phyloP scores from a whole-genome alignment of 805 yeast species.

The Osmozyma mogii region DNA sequence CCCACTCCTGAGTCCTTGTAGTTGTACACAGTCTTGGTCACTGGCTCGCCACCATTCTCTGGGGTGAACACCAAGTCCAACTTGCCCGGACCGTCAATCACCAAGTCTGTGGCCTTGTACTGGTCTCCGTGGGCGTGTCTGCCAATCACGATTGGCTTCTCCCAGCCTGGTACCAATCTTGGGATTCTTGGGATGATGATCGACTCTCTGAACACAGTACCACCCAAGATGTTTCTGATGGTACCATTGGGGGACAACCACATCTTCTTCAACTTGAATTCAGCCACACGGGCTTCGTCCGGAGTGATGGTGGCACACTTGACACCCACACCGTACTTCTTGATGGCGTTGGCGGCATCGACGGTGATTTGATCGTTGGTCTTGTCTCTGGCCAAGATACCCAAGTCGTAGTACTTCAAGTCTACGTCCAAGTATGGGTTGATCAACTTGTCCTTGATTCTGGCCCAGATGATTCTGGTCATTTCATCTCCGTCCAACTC shows the following conservation, averaged over 20 bases:
- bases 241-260: conserved; percentile 98
- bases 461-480: conserved; percentile 94
- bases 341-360: conserved; percentile 86
- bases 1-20: conserved; percentile 75
- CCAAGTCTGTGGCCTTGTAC: conserved; percentile 85
- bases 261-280: conserved; percentile 87
- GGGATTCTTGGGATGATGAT: conserved; percentile 87
- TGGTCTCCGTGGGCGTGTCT: conserved; percentile 98
- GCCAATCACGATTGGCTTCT: conserved; percentile 91
- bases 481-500: conserved; percentile 98
- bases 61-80: conserved; percentile 75
- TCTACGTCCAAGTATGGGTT: conserved; percentile 81
- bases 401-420: conserved; percentile 85
- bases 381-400: conserved; percentile 77
- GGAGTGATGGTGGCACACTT: conserved; percentile 99
- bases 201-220: conserved; percentile 96
- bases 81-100: conserved; percentile 73
- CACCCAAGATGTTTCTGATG: conserved; percentile 89
- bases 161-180: conserved; percentile 85
- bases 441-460: conserved; percentile 79
- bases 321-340: conserved; percentile 85
- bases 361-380: conserved; percentile 84
- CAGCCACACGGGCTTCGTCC: conserved; percentile 90
- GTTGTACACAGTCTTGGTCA: conserved; percentile 56
- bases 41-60: conserved; percentile 47